Percentiles rank a stretch among this genome's conserved stretches.
Evolutionary conservation across 140 eudicot species (phyloP).

Genomic region (Oenanthe javanica): DNA sequence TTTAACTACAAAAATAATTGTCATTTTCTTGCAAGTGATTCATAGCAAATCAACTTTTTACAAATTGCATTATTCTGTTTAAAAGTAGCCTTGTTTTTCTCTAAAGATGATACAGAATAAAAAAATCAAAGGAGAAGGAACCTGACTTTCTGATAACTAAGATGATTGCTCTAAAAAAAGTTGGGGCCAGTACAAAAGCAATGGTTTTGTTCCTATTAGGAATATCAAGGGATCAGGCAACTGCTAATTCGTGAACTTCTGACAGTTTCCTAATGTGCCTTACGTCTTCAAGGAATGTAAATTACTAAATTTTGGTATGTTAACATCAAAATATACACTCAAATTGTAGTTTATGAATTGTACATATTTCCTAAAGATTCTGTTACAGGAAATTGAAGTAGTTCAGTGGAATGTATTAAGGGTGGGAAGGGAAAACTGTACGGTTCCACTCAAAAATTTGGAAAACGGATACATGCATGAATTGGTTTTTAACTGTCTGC

Average conservation of each 20-base stretch:
- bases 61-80: not conserved
- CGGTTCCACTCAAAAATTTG: too few relatives aligned
- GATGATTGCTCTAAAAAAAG: too few relatives aligned
- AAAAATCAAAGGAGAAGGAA: not conserved
- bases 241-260: too few relatives aligned
- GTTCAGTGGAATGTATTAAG: not conserved
- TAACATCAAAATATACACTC: too few relatives aligned
- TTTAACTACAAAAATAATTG: not conserved
- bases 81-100: not conserved
- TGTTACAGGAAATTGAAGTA: not conserved
- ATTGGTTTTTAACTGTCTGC: too few relatives aligned
- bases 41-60: not conserved
- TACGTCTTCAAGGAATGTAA: not conserved
- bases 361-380: not conserved
- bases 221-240: not conserved
- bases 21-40: not conserved
- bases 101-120: not conserved
- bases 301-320: not conserved
- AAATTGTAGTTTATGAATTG: too few relatives aligned
- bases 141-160: not conserved
- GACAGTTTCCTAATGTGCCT: not conserved
- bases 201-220: not conserved
- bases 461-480: too few relatives aligned
- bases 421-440: not conserved
- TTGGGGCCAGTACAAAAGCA: not conserved